Percentiles rank a stretch among this genome's conserved stretches.
Evolutionary conservation across 768 basidiomycete species (phyloP).

Genomic region (Auricularia sp.): DNA sequence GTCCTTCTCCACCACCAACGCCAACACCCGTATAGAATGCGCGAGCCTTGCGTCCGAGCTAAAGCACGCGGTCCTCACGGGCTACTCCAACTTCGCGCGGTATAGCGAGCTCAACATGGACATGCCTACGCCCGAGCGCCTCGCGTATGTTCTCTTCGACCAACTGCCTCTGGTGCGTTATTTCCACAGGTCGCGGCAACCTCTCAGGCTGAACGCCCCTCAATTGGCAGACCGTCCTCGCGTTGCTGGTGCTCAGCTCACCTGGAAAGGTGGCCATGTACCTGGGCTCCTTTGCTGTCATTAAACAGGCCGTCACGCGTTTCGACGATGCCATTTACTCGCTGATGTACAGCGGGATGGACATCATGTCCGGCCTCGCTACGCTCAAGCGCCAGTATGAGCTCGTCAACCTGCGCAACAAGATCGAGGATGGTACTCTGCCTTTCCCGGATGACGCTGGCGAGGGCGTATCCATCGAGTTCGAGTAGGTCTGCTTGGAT

Average conservation of each 20-base stretch:
- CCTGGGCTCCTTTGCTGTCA: background rate
- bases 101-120: background rate
- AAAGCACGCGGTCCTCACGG: background rate
- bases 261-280: background rate
- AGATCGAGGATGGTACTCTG: background rate
- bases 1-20: too few species aligned
- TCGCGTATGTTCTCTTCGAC: too few species aligned
- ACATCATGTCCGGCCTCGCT: background rate
- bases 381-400: background rate
- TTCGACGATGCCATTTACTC: background rate
- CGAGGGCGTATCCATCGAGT: background rate
- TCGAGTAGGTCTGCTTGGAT: background rate
- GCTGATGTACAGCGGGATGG: background rate
- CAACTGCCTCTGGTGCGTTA: background rate
- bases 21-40: background rate
- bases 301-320: background rate
- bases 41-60: background rate
- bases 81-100: background rate
- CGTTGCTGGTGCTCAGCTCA: background rate
- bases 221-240: background rate
- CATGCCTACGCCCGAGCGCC: too few species aligned
- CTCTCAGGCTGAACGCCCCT: background rate
- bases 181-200: too few species aligned
- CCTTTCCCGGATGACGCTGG: background rate
- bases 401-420: background rate